Percentiles rank a stretch among this genome's conserved stretches.
Conservation (phyloP, 2,329 filamentous ascomycete species). For the Cryphonectria carpinicola region DNA sequence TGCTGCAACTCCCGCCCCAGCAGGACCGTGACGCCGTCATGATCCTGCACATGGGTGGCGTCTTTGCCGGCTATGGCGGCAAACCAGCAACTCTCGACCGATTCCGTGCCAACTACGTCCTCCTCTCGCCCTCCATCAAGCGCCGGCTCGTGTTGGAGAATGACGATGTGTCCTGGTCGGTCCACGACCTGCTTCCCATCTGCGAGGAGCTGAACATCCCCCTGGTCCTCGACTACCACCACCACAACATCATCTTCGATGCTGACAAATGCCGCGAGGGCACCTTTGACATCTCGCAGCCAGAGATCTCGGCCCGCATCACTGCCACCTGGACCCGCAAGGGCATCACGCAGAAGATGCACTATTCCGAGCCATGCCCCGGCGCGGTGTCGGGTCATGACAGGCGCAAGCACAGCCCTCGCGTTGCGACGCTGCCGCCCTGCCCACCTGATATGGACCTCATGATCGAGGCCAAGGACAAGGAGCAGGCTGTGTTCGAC, state of each 20-base stretch:
- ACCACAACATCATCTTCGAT: slow-evolving; percentile 94
- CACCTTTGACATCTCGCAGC: slow-evolving; percentile 73
- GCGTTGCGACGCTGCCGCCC: slow-evolving; percentile 79
- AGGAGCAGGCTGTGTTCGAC: slow-evolving; percentile 94
- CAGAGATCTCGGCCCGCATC: slow-evolving; percentile 73
- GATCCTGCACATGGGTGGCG: slow-evolving; percentile 91
- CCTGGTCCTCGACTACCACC: slow-evolving; percentile 88
- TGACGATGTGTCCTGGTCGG: slow-evolving; percentile 90
- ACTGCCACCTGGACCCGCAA: slow-evolving; percentile 83
- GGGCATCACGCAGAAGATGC: slow-evolving; percentile 91
- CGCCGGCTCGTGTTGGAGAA: slow-evolving; percentile 87
- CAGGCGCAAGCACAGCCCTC: slow-evolving; percentile 81
- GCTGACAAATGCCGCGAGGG: slow-evolving; percentile 74
- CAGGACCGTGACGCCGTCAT: slow-evolving; percentile 86
- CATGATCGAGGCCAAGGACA: slow-evolving; percentile 99
- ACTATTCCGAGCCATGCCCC: slow-evolving; percentile 83
- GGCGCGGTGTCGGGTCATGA: slow-evolving; percentile 78
- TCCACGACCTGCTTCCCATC: slow-evolving; percentile 85
- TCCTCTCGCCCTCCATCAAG: slow-evolving; percentile 70
- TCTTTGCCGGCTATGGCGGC: slow-evolving; percentile 69
- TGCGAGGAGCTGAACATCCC: slow-evolving; percentile 96
- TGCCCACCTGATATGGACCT: slow-evolving; percentile 85
- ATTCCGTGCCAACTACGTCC: slow-evolving; percentile 75
- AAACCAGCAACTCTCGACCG: slow-evolving; percentile 78
- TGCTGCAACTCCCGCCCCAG: slow-evolving; percentile 78